Evolutionary conservation across 148 eudicot species (phyloP).

Genomic region (Dysphania ambrosioides): DNA sequence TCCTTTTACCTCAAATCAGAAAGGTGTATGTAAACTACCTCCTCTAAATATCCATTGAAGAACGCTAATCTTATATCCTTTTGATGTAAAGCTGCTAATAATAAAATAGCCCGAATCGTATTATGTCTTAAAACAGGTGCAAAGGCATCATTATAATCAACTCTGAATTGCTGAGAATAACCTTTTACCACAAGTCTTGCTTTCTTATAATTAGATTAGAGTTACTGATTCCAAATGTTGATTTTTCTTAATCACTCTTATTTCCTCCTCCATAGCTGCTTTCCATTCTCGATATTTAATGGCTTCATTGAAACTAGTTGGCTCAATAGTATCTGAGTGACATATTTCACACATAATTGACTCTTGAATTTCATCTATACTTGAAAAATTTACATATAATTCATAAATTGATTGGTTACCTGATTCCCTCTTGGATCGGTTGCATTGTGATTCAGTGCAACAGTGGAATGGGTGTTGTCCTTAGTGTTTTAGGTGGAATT

Average conservation of each 20-base stretch:
- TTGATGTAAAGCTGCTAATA: slow-evolving; percentile 10
- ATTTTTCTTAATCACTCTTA: slow-evolving; percentile 10
- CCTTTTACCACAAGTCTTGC: slow-evolving; percentile 17
- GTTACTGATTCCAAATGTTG: slow-evolving; percentile 12
- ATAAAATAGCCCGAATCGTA: background rate
- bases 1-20: background rate
- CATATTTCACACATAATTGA: slow-evolving; percentile 11
- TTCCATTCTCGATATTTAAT: background rate
- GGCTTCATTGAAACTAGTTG: background rate
- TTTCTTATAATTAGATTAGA: background rate
- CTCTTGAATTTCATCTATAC: background rate
- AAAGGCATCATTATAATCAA: slow-evolving; percentile 18
- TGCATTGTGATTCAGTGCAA: background rate
- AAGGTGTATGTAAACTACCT: slow-evolving; percentile 15
- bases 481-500: background rate
- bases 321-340: slow-evolving; percentile 10
- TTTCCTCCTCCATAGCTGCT: slow-evolving; percentile 17
- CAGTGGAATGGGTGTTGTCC: background rate
- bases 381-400: background rate
- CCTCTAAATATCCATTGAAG: slow-evolving; percentile 4
- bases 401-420: background rate
- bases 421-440: background rate
- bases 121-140: slow-evolving; percentile 9
- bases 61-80: slow-evolving; percentile 11
- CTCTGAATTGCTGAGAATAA: slow-evolving; percentile 6